Evolutionary conservation across 768 basidiomycete species (phyloP), one percentile per base, ranked within the genome.

Genomic region (Epithele typhae): DNA sequence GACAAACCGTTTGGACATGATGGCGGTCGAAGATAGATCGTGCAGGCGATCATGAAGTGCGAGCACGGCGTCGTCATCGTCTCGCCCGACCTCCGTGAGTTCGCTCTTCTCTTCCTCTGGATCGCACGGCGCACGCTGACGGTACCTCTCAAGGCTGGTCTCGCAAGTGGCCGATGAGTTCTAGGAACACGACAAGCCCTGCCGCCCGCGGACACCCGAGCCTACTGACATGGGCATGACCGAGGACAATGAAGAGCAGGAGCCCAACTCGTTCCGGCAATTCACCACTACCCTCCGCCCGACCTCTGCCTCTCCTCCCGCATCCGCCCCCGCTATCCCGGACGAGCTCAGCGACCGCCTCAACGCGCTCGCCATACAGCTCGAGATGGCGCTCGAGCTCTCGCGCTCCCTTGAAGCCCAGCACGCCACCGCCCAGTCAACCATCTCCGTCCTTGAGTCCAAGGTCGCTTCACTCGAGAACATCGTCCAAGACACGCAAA

Each of bases 61-160:
- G 87, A 90, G 61, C 96, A 96, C 49, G 95, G 96, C 59, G 96
- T 99, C 33, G 96, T 98, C 57, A 98, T 99, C 64, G 96, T 99
- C 54, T 97, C 94, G 39, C 96, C 98, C 74, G 95, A 99, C 69
- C 98, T 99, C 87, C 89, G 95, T 90, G 58, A 55, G 86, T 79
- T 21, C 46, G 43, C 9, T 14, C 19, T 58, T 30, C 23, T 42
- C 5, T 30, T 10, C 40, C 22, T 42, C 32, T 49, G 5, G 8
- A 7, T 14, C 27, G 7, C n/a, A n/a, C n/a, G n/a, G n/a, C n/a
- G n/a, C 27, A 30, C 7, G 14, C 27, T 30, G 27, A 30, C 27
- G 27, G 8, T 7, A 30, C 27, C 8, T 30, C 27, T 70, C 19
- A 64, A 59, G 1, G 54, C 56, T 15, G 67, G 67, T 50, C 69